phyloP scores from a whole-genome alignment of 306 rosid species.

The Hylodesmum podocarpum region DNA sequence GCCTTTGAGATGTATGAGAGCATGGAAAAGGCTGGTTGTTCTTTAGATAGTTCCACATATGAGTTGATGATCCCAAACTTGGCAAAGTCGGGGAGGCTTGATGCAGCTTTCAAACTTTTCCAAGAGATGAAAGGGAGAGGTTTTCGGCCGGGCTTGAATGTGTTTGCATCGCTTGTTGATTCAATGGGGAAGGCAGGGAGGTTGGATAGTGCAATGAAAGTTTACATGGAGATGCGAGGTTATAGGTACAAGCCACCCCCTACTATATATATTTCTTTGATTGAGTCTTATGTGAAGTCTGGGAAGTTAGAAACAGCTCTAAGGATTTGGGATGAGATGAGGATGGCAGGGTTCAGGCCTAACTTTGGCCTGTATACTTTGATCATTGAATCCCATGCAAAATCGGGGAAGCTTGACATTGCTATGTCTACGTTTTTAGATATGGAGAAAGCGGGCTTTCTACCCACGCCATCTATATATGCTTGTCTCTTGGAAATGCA shows the following conservation, averaged over 20 bases:
- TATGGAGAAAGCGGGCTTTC: constrained; percentile 98
- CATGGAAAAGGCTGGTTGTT: constrained; percentile 68
- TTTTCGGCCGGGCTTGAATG: constrained; percentile 58
- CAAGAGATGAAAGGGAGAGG: constrained; percentile 78
- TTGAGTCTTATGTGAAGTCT: constrained; percentile 89
- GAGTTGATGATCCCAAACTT: constrained; percentile 89
- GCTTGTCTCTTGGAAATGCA: constrained; percentile 94
- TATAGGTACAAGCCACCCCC: constrained; percentile 73
- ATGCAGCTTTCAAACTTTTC: constrained; percentile 86
- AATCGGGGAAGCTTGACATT: constrained; percentile 88
- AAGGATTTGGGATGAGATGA: constrained; percentile 95
- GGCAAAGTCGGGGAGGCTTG: constrained; percentile 94
- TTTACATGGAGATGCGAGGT: constrained; percentile 88
- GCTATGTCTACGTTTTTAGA: constrained; percentile 85
- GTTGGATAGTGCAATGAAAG: constrained; percentile 79
- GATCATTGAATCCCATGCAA: constrained; percentile 87
- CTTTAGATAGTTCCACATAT: constrained; percentile 74
- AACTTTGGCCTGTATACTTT: constrained; percentile 92
- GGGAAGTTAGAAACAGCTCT: constrained; percentile 88
- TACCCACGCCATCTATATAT: constrained; percentile 89
- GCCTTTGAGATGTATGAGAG: constrained; percentile 90
- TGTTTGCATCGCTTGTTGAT: constrained; percentile 80
- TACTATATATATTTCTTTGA: constrained; percentile 63
- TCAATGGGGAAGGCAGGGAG: constrained; percentile 97
- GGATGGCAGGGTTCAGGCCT: constrained; percentile 82